Percentiles rank a stretch among this genome's conserved stretches.
Evolutionary conservation across 352 stramenopile species (phyloP).

Genomic region (Pythium volutum): DNA sequence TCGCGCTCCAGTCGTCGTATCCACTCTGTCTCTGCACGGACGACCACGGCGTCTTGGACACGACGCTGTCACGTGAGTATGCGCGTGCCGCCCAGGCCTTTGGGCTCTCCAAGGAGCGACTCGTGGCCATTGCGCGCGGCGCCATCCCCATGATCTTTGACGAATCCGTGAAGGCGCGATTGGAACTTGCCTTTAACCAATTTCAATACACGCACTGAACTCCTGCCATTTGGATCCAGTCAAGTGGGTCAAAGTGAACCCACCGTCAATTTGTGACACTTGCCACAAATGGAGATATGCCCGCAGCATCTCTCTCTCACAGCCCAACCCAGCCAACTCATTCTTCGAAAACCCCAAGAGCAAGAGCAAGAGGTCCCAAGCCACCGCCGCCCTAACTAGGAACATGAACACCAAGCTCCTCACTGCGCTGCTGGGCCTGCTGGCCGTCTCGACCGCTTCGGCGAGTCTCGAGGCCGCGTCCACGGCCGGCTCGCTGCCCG

Average conservation of each 20-base stretch:
- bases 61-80: constrained; percentile 87
- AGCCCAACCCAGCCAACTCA: too few species aligned
- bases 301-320: background rate
- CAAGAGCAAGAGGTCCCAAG: too few species aligned
- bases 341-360: background rate
- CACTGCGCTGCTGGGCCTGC: background rate
- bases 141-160: constrained; percentile 68
- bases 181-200: constrained; percentile 30
- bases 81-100: constrained; percentile 77
- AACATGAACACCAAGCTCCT: constrained; percentile 18
- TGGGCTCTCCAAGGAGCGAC: constrained; percentile 40
- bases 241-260: background rate
- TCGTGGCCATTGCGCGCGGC: constrained; percentile 41
- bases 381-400: too few species aligned
- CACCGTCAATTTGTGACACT: constrained; percentile 5
- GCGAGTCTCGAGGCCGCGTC: constrained; percentile 25
- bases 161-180: constrained; percentile 25
- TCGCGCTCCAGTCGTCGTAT: constrained; percentile 51
- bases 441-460: constrained; percentile 2
- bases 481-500: background rate
- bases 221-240: too few species aligned
- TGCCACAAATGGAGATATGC: background rate
- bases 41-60: constrained; percentile 91
- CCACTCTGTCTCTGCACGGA: constrained; percentile 92
- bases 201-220: constrained; percentile 12